A percentile compares a stretch with the other conserved stretches of the same genome.
phyloP scores from a whole-genome alignment of 2,329 filamentous ascomycete genomes.

The Aciculosporium take region DNA sequence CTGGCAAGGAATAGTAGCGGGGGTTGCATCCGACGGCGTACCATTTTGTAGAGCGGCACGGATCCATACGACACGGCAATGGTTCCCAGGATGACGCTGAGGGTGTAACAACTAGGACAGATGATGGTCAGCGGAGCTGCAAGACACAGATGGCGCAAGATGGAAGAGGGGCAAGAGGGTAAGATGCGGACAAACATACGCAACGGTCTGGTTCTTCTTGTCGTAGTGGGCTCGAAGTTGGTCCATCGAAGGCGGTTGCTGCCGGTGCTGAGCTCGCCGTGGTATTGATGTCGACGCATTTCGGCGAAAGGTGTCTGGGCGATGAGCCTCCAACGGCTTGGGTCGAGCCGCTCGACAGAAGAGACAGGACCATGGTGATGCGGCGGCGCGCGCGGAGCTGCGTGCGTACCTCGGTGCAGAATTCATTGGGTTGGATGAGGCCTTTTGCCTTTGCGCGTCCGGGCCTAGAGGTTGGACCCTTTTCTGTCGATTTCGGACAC shows the following conservation, averaged over 20 bases:
- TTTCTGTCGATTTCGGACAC: too few relatives aligned
- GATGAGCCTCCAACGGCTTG: slow-evolving; percentile 9
- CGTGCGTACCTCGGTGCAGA: slow-evolving; percentile 21
- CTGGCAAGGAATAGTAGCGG: background rate
- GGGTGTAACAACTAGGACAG: slow-evolving; percentile 48
- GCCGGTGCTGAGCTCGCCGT: slow-evolving; percentile 13
- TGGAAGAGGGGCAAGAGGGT: background rate
- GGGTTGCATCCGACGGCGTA: slow-evolving; percentile 18
- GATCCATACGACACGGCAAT: slow-evolving; percentile 71
- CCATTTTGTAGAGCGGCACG: slow-evolving; percentile 80
- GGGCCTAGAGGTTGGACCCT: background rate
- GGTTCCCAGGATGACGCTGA: slow-evolving; percentile 66
- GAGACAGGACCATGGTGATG: slow-evolving; percentile 22
- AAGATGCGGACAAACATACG: slow-evolving; percentile 14
- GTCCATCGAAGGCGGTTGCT: slow-evolving; percentile 37
- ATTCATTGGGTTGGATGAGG: slow-evolving; percentile 22
- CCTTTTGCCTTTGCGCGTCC: too few relatives aligned
- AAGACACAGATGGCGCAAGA: background rate
- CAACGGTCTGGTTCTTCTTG: slow-evolving; percentile 50
- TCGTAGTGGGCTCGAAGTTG: slow-evolving; percentile 49
- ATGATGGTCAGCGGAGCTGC: background rate
- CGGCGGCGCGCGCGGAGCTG: slow-evolving; percentile 13
- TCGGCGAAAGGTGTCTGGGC: slow-evolving; percentile 14
- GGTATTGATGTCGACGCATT: slow-evolving; percentile 18
- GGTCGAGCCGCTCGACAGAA: slow-evolving; percentile 23